Conservation (phyloP, 371 early-diverging fungal species). For the Sporodiniella umbellata region DNA sequence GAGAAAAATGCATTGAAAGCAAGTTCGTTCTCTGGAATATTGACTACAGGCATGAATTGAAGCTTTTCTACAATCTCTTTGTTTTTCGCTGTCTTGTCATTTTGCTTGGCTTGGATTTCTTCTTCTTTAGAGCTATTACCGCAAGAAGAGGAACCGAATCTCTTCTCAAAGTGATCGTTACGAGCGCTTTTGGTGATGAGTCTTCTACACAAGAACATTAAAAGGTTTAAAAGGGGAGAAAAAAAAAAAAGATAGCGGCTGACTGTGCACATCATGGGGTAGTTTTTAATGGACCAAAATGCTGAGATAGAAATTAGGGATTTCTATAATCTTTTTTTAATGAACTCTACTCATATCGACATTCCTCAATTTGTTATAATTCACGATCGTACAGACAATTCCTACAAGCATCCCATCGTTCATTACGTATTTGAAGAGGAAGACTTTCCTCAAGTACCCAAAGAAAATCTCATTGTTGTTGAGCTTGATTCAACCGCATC, state of each 20-base stretch:
- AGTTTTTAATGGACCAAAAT: not conserved
- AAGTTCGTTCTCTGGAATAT: slow-evolving; percentile 47
- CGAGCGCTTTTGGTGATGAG: not conserved
- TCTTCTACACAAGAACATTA: slow-evolving; percentile 13
- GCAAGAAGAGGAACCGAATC: slow-evolving; percentile 20
- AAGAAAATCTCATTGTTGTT: slow-evolving; percentile 47
- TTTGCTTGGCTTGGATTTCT: not conserved
- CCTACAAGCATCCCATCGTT: slow-evolving; percentile 48
- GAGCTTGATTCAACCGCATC: slow-evolving; percentile 43
- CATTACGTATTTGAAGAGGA: slow-evolving; percentile 60
- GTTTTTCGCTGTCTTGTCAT: slow-evolving; percentile 1
- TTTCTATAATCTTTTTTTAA: slow-evolving; percentile 1
- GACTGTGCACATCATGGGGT: not conserved
- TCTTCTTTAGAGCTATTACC: slow-evolving; percentile 3
- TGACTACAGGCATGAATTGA: slow-evolving; percentile 48
- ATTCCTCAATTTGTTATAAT: slow-evolving; percentile 55
- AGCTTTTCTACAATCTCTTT: not conserved
- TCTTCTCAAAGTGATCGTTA: not conserved
- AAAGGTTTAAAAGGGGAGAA: not conserved
- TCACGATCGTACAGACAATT: slow-evolving; percentile 44
- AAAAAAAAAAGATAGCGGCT: not conserved
- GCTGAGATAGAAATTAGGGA: not conserved
- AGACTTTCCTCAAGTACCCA: slow-evolving; percentile 44
- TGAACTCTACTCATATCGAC: slow-evolving; percentile 18
- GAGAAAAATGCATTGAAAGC: slow-evolving; percentile 51